These are phyloP conservation scores for Citrus mangshanensis DNA, from an alignment of 345 rosid species.

Conservation along the genomic window DNA sequence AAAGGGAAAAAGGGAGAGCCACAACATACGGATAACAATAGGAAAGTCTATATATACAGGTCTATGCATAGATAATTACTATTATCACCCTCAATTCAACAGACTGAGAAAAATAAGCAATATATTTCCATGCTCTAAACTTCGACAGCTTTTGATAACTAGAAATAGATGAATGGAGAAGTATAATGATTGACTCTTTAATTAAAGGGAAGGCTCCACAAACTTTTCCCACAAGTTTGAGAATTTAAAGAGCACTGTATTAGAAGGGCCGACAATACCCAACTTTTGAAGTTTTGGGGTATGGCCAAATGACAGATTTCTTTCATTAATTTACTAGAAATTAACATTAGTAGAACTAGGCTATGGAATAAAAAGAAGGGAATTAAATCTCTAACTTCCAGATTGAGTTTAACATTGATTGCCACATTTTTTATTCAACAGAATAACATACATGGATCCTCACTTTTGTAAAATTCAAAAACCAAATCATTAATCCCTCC, in stretches of 20 bases:
- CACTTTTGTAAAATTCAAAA: no score
- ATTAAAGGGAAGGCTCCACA: neutral
- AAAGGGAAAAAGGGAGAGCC: neutral
- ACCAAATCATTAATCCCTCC: no score
- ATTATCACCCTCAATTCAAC: no score
- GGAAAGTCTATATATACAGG: no score
- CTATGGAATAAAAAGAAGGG: neutral
- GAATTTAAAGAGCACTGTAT: neutral
- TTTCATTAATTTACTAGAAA: neutral
- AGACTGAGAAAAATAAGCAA: neutral
- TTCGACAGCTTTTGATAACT: neutral
- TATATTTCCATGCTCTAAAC: neutral
- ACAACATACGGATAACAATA: no score
- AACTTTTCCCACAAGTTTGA: neutral
- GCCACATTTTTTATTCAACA: no score
- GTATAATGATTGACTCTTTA: no score
- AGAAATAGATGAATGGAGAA: neutral
- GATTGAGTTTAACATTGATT: no score
- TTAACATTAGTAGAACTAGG: neutral
- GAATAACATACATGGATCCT: no score
- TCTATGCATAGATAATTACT: no score
- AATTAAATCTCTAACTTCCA: neutral
- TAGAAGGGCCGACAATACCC: neutral
- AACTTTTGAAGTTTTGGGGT: neutral
- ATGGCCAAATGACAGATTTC: neutral